phyloP scores from a whole-genome alignment of 2,329 filamentous ascomycete genomes.

The Biscogniauxia marginata region DNA sequence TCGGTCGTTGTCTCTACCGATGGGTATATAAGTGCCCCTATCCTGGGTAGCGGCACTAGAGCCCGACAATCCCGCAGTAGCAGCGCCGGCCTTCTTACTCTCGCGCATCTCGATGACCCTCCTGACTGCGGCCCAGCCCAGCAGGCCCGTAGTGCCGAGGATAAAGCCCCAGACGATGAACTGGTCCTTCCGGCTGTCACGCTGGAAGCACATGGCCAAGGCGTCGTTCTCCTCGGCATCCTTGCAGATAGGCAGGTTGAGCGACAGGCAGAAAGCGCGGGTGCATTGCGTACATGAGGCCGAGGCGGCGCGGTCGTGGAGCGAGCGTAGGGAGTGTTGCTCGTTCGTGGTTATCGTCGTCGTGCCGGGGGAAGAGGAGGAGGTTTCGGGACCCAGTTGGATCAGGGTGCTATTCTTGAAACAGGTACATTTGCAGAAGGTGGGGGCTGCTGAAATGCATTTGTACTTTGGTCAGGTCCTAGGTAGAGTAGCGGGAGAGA shows the following conservation, averaged over 20 bases:
- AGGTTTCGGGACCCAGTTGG: constrained; percentile 50
- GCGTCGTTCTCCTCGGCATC: constrained; percentile 61
- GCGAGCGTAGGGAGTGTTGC: constrained; percentile 23
- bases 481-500: no score
- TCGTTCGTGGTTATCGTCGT: constrained; percentile 22
- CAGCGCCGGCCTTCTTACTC: constrained; percentile 19
- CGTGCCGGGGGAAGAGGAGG: constrained; percentile 24
- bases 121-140: constrained; percentile 59
- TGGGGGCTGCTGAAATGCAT: constrained; percentile 50
- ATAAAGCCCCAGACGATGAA: constrained; percentile 66
- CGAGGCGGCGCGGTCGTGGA: constrained; percentile 36
- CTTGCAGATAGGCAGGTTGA: constrained; percentile 62
- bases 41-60: constrained; percentile 6
- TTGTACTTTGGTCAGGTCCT: neutral
- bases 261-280: constrained; percentile 60
- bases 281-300: constrained; percentile 61
- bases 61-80: constrained; percentile 10
- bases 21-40: constrained; percentile 29
- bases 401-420: constrained; percentile 70
- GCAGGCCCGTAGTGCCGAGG: constrained; percentile 54
- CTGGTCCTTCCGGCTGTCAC: constrained; percentile 65
- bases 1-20: constrained; percentile 11
- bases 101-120: constrained; percentile 44
- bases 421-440: constrained; percentile 70
- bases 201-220: constrained; percentile 63